Evolutionary conservation across 108 stramenopile genomes (phyloP), one percentile per base, ranked within the genome.

Genomic region (Skeletonema menzelii): DNA sequence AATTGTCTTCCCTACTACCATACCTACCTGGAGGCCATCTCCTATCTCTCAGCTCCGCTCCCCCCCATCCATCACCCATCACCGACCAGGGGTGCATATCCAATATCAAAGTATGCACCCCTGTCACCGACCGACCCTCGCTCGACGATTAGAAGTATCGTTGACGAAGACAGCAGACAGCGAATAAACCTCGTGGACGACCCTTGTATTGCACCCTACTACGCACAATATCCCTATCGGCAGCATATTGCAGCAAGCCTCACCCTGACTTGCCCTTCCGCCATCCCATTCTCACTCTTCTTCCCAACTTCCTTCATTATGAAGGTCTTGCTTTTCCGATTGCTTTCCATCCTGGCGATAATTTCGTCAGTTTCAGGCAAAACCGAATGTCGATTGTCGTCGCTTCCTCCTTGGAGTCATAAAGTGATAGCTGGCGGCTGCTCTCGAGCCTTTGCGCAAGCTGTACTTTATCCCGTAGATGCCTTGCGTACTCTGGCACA

Each of bases 401-500:
- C 49, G 49, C 49, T 53, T 53, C 49, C 49, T 53, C 22, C 49
- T 53, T 53, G 49, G 49, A 53, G 20, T 53, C 22, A 35, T 74
- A 81, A 63, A 67, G 64, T 63, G 46, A 64, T 90, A 14, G 82
- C 86, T 12, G 90, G 90, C 14, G 90, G 90, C 4, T 37, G 59
- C 7, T 75, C 80, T 44, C 74, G 90, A 17, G 73, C 71, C 14
- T 22, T 87, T 0, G 80, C 85, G 5, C 90, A 91, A 70, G 60
- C 63, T n/a, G 34, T 83, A 1, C 57, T 87, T 31, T 91, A 91
- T 75, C 90, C 90, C 17, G 65, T 87, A 22, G 90, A 91, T 60
- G 90, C 90, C 8, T 59, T 91, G 15, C 81, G 90, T 11, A 91
- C 90, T 10, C 63, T 91, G 7, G 77, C 85, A 12, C 90, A 91